These are phyloP conservation scores for Carex pumila DNA, from an alignment of 176 grass and related monocot genomes.

Conservation along the genomic window DNA sequence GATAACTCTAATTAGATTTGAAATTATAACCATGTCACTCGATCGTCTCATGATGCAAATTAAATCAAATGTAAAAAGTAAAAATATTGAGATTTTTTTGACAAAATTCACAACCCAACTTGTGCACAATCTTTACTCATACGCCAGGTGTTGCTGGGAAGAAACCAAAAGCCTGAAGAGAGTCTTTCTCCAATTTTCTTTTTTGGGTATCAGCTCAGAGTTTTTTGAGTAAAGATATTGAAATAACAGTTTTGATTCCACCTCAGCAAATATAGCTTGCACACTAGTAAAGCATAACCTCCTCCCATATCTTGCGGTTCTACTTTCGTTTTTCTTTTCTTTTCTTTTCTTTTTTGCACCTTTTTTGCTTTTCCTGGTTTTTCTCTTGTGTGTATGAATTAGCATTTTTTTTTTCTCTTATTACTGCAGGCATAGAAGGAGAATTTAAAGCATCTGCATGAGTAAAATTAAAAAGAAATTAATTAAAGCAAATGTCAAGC, in stretches of 20 bases:
- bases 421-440: neutral
- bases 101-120: neutral
- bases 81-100: neutral
- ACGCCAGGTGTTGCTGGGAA: neutral
- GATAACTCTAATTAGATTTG: neutral
- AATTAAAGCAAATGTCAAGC: too few relatives aligned
- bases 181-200: neutral
- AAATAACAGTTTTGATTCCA: constrained; percentile 2
- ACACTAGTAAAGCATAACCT: constrained; percentile 25
- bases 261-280: constrained; percentile 25
- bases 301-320: constrained; percentile 7
- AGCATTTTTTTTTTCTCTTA: neutral
- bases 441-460: neutral
- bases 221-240: neutral
- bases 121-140: too few relatives aligned
- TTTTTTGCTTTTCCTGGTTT: constrained; percentile 4
- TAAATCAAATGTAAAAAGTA: neutral
- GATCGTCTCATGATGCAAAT: neutral
- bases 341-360: too few relatives aligned
- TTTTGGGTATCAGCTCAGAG: neutral
- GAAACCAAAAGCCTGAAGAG: neutral
- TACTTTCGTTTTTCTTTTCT: neutral
- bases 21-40: neutral
- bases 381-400: constrained; percentile 1
- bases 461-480: too few relatives aligned